These are phyloP conservation scores for Blastobotrys chiropterorum DNA, from an alignment of 805 yeast species.

Conservation along the genomic window DNA sequence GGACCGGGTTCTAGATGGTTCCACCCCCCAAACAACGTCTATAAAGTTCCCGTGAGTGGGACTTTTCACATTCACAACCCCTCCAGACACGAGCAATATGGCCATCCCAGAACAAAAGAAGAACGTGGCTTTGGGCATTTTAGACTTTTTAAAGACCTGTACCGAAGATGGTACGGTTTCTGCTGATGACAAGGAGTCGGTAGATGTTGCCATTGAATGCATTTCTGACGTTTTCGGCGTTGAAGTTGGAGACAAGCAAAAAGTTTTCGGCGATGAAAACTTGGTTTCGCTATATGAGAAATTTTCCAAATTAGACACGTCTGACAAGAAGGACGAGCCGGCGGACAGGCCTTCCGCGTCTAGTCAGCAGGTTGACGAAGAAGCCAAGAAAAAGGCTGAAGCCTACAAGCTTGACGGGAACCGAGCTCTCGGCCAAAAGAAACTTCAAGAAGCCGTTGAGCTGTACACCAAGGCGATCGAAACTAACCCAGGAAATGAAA, in stretches of 20 bases:
- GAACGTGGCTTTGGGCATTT: conserved; percentile 57
- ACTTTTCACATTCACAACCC: neutral
- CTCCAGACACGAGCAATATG: neutral
- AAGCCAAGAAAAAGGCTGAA: conserved; percentile 72
- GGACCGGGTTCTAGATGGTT: neutral
- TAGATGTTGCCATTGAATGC: conserved; percentile 92
- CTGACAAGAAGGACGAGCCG: conserved; percentile 10
- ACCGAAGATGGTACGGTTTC: conserved; percentile 57
- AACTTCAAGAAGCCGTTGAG: conserved; percentile 64
- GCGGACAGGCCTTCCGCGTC: conserved; percentile 13
- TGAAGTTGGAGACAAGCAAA: conserved; percentile 37
- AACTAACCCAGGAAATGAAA: conserved; percentile 64
- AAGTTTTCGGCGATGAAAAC: conserved; percentile 33
- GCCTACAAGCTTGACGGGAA: conserved; percentile 81
- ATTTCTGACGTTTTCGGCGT: conserved; percentile 80
- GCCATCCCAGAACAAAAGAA: conserved; percentile 15
- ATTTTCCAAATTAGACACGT: conserved; percentile 32
- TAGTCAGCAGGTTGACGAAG: conserved; percentile 26
- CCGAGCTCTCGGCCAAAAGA: conserved; percentile 73
- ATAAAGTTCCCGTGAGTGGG: neutral
- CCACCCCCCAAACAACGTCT: neutral
- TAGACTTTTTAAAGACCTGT: conserved; percentile 59
- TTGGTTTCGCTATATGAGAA: conserved; percentile 44
- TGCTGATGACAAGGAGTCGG: conserved; percentile 78
- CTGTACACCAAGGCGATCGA: conserved; percentile 78